phyloP scores from a whole-genome alignment of 192 early-diverging fungal genomes.

The Backusella westeae region DNA sequence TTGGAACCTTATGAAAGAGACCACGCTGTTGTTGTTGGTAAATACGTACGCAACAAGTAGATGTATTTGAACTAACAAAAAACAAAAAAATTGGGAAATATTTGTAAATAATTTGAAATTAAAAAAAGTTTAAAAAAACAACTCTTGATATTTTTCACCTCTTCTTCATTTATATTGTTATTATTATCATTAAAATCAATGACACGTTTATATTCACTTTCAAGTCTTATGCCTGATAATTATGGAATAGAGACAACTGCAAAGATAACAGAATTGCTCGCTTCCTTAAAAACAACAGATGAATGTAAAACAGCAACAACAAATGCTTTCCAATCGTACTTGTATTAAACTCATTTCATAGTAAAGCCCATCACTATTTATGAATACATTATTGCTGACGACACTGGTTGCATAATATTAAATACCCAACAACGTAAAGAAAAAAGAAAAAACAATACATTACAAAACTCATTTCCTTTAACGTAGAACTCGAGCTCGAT shows the following conservation, averaged over 20 bases:
- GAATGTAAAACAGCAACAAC: neutral
- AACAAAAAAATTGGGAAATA: neutral
- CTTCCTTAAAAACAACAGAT: neutral
- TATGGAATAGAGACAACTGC: constrained; percentile 10
- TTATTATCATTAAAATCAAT: neutral
- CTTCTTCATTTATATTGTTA: neutral
- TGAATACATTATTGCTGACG: constrained; percentile 27
- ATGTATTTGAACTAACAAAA: neutral
- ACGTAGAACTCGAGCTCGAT: constrained; percentile 5
- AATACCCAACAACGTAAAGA: constrained; percentile 2
- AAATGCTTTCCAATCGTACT: neutral
- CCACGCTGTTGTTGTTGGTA: constrained; percentile 95
- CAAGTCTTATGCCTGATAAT: constrained; percentile 5
- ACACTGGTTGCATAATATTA: constrained; percentile 20
- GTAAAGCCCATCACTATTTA: neutral
- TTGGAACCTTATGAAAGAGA: constrained; percentile 99
- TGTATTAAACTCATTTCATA: neutral
- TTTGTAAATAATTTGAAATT: neutral
- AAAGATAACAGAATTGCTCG: constrained; percentile 13
- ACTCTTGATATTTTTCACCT: neutral
- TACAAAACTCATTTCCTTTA: neutral
- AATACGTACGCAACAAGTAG: constrained; percentile 67
- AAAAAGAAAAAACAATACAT: neutral
- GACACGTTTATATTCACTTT: neutral
- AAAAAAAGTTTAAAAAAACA: neutral